Evolutionary conservation across 192 early-diverging fungal genomes (phyloP).

Genomic region (Coemansia sp.): DNA sequence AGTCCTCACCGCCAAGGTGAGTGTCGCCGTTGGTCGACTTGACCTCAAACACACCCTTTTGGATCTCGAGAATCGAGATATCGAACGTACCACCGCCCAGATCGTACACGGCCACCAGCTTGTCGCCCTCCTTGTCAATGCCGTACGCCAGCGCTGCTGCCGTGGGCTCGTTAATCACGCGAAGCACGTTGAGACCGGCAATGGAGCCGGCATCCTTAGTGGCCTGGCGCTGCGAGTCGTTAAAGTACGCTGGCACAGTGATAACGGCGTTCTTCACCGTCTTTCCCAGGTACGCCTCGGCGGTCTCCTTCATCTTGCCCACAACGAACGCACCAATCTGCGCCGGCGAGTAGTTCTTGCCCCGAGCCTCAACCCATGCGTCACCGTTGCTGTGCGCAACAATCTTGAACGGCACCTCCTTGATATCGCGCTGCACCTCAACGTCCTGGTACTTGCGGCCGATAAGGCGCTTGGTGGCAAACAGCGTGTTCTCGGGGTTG

Average conservation of each 20-base stretch:
- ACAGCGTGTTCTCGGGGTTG: slow-evolving; percentile 98
- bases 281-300: slow-evolving; percentile 77
- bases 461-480: slow-evolving; percentile 96
- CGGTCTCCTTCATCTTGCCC: slow-evolving; percentile 99
- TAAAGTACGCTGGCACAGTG: slow-evolving; percentile 99
- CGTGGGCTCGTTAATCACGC: slow-evolving; percentile 98
- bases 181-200: slow-evolving; percentile 89
- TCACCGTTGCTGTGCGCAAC: slow-evolving; percentile 93
- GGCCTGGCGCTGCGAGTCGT: slow-evolving; percentile 96
- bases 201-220: slow-evolving; percentile 96
- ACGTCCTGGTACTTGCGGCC: slow-evolving; percentile 88
- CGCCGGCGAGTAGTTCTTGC: slow-evolving; percentile 92
- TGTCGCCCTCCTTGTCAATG: slow-evolving; percentile 93
- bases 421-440: slow-evolving; percentile 87
- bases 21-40: slow-evolving; percentile 99
- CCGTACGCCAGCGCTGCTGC: slow-evolving; percentile 98
- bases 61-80: slow-evolving; percentile 97
- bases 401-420: slow-evolving; percentile 93
- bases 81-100: slow-evolving; percentile 99
- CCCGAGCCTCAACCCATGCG: slow-evolving; percentile 95
- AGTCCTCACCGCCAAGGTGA: slow-evolving; percentile 76
- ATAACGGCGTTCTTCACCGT: slow-evolving; percentile 87
- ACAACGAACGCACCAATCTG: slow-evolving; percentile 97
- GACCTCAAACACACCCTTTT: slow-evolving; percentile 97
- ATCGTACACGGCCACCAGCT: slow-evolving; percentile 94